These are phyloP conservation scores for Aspergillus sclerotialis DNA, from an alignment of 2,329 filamentous ascomycete genomes.

Conservation along the genomic window DNA sequence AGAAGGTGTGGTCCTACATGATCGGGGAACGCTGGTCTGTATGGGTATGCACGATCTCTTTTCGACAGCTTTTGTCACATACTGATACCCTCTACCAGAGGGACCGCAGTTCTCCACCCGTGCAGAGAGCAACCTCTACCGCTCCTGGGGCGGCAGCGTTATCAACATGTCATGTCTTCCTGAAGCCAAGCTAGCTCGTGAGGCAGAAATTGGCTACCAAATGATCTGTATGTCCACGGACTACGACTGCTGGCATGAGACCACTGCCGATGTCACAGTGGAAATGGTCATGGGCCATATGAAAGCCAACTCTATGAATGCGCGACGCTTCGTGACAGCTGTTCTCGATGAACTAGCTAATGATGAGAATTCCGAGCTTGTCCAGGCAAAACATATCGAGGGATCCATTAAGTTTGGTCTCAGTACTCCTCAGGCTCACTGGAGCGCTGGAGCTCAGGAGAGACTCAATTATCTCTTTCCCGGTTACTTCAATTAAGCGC, in stretches of 20 bases:
- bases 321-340: slow-evolving; percentile 73
- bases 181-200: slow-evolving; percentile 90
- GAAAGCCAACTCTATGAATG: slow-evolving; percentile 86
- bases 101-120: slow-evolving; percentile 97
- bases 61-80: slow-evolving; percentile 1
- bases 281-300: slow-evolving; percentile 97
- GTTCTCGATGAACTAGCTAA: slow-evolving; percentile 80
- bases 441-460: slow-evolving; percentile 66
- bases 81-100: slow-evolving; percentile 48
- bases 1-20: slow-evolving; percentile 77
- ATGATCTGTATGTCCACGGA: slow-evolving; percentile 99
- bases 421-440: slow-evolving; percentile 73
- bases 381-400: slow-evolving; percentile 74
- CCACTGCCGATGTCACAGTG: slow-evolving; percentile 75
- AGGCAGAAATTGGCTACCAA: slow-evolving; percentile 94
- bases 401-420: slow-evolving; percentile 71
- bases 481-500: slow-evolving; percentile 65
- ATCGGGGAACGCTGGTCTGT: slow-evolving; percentile 77
- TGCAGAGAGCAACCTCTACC: slow-evolving; percentile 92
- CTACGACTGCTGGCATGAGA: slow-evolving; percentile 94
- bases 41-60: slow-evolving; percentile 59
- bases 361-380: slow-evolving; percentile 66
- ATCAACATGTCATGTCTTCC: slow-evolving; percentile 98
- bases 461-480: slow-evolving; percentile 85
- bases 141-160: slow-evolving; percentile 82